These are phyloP conservation scores for Periconia digitata DNA, from an alignment of 2,329 filamentous ascomycete genomes.

Conservation along the genomic window DNA sequence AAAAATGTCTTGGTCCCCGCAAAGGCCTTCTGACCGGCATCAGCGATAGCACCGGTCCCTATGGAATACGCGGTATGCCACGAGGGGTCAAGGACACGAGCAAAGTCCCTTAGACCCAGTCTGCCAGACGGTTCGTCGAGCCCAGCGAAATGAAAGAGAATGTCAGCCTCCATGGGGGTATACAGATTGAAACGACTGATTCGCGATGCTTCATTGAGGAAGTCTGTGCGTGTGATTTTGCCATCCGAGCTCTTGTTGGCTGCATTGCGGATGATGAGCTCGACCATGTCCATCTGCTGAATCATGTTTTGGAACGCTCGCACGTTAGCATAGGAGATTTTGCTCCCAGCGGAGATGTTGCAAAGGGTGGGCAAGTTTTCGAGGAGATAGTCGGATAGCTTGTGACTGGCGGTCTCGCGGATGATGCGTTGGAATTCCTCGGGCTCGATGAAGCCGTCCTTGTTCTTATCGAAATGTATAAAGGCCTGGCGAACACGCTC, in stretches of 20 bases:
- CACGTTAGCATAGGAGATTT: constrained; percentile 97
- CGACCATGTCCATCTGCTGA: constrained; percentile 95
- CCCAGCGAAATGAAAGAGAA: constrained; percentile 96
- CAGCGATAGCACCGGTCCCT: constrained; percentile 51
- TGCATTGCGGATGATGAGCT: constrained; percentile 87
- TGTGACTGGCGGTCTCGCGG: constrained; percentile 86
- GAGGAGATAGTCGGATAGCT: constrained; percentile 93
- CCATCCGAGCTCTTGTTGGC: constrained; percentile 81
- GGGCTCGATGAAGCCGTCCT: constrained; percentile 92
- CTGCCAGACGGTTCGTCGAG: constrained; percentile 86
- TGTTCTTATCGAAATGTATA: constrained; percentile 84
- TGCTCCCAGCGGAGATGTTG: constrained; percentile 88
- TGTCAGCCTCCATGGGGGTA: constrained; percentile 98
- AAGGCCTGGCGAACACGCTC: constrained; percentile 96
- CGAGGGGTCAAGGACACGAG: constrained; percentile 90
- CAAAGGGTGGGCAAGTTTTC: constrained; percentile 89
- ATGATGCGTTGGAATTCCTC: constrained; percentile 98
- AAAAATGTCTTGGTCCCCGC: constrained; percentile 61
- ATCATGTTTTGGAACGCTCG: constrained; percentile 98
- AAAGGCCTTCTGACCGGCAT: constrained; percentile 56
- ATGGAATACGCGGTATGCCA: constrained; percentile 72
- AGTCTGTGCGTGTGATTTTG: constrained; percentile 91
- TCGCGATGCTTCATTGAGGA: constrained; percentile 88
- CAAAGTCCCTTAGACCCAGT: constrained; percentile 80
- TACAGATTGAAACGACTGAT: constrained; percentile 94